Percentiles rank a stretch among this genome's conserved stretches.
These are phyloP conservation scores for Hordeum pubiflorum DNA, from an alignment of 202 grass and related monocot species.

Conservation along the genomic window DNA sequence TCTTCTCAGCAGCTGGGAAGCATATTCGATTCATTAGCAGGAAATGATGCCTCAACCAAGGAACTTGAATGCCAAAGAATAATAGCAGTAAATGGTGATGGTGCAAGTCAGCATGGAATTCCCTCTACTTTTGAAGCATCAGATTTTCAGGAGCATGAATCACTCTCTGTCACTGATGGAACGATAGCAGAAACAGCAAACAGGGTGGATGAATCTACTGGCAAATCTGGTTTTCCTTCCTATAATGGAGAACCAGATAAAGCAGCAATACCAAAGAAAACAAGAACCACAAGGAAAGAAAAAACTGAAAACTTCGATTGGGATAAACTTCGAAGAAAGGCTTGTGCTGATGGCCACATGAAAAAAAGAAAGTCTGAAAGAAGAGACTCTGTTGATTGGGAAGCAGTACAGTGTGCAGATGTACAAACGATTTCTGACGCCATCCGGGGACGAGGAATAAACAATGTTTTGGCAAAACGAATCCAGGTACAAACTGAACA, in stretches of 20 bases:
- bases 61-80: constrained; percentile 22
- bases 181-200: background rate
- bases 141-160: constrained; percentile 20
- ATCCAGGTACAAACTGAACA: constrained; percentile 56
- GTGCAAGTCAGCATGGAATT: constrained; percentile 1
- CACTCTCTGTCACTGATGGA: constrained; percentile 26
- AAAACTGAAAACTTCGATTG: constrained; percentile 46
- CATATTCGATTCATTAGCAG: constrained; percentile 24
- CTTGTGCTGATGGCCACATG: constrained; percentile 21
- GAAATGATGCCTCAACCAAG: constrained; percentile 17
- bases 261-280: constrained; percentile 35
- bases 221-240: constrained; percentile 26
- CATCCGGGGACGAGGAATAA: constrained; percentile 77
- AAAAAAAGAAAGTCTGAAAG: constrained; percentile 46
- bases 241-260: constrained; percentile 23
- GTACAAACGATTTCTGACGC: constrained; percentile 51
- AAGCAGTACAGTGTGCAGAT: constrained; percentile 54
- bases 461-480: constrained; percentile 55
- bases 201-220: constrained; percentile 19
- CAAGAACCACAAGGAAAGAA: constrained; percentile 34
- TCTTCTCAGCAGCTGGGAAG: constrained; percentile 26
- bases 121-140: constrained; percentile 37
- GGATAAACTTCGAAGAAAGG: constrained; percentile 49
- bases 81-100: constrained; percentile 6
- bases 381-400: constrained; percentile 73